Conservation (phyloP, 768 basidiomycete genomes). For the Candolleomyces aberdarensis region DNA sequence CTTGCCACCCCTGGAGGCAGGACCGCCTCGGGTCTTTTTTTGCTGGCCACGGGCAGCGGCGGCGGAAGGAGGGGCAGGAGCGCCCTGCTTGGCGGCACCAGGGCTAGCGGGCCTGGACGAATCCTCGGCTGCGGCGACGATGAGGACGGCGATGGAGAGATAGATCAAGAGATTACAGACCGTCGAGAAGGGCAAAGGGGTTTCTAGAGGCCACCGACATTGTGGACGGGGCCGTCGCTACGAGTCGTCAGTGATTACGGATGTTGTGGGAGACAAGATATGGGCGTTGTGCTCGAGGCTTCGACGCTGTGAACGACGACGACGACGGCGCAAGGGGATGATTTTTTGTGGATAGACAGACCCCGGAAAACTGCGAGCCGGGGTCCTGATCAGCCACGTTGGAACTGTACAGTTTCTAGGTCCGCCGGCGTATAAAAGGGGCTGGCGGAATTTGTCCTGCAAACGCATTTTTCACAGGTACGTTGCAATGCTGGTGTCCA, state of each 20-base stretch:
- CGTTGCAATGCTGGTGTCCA: neutral
- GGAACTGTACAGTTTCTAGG: slow-evolving; percentile 46
- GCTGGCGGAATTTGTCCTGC: neutral
- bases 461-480: slow-evolving; percentile 9
- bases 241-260: slow-evolving; percentile 1
- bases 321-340: slow-evolving; percentile 7
- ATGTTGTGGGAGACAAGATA: neutral
- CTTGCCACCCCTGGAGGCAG: slow-evolving; percentile 60
- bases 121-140: slow-evolving; percentile 37
- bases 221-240: slow-evolving; percentile 33
- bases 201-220: slow-evolving; percentile 93
- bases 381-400: slow-evolving; percentile 47
- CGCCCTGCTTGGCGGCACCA: slow-evolving; percentile 24
- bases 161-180: slow-evolving; percentile 39
- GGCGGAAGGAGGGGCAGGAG: slow-evolving; percentile 22
- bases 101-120: slow-evolving; percentile 40
- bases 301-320: slow-evolving; percentile 5
- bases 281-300: slow-evolving; percentile 11
- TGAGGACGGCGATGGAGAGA: slow-evolving; percentile 14
- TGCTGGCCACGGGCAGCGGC: slow-evolving; percentile 29
- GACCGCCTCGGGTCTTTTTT: slow-evolving; percentile 51
- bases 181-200: slow-evolving; percentile 80
- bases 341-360: slow-evolving; percentile 7
- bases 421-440: slow-evolving; percentile 12
- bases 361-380: slow-evolving; percentile 21